Conservation (phyloP, 768 basidiomycete genomes). For the Trametopsis cervina region DNA sequence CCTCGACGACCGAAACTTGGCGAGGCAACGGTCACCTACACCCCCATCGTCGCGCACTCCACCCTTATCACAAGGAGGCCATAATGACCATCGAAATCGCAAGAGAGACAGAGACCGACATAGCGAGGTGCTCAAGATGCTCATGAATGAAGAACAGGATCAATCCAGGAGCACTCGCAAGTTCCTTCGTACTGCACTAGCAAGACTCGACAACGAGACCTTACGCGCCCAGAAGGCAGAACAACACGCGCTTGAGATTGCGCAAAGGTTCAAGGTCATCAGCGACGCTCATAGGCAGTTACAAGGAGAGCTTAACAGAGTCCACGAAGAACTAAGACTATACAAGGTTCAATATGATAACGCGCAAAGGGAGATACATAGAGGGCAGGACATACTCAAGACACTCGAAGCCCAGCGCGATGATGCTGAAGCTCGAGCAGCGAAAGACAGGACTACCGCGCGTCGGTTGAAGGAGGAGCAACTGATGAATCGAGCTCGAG, state of each 20-base stretch:
- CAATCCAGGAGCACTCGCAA: conserved; percentile 20
- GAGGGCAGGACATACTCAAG: conserved; percentile 36
- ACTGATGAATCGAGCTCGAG: conserved; percentile 32
- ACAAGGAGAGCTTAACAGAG: conserved; percentile 31
- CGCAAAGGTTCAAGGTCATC: conserved; percentile 32
- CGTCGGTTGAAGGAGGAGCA: conserved; percentile 37
- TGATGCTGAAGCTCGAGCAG: conserved; percentile 39
- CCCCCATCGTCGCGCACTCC: conserved; percentile 3
- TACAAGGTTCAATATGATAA: conserved; percentile 40
- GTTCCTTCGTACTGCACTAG: conserved; percentile 22
- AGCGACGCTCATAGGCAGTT: conserved; percentile 33
- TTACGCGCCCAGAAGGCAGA: conserved; percentile 38
- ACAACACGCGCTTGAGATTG: conserved; percentile 39
- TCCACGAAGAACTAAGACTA: conserved; percentile 35
- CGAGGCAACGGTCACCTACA: background rate
- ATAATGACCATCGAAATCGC: conserved; percentile 7
- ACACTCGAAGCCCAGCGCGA: conserved; percentile 35
- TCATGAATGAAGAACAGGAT: conserved; percentile 19
- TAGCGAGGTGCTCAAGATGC: conserved; percentile 17
- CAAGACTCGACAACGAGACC: conserved; percentile 33
- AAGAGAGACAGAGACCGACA: conserved; percentile 15
- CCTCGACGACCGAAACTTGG: background rate
- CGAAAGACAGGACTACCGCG: conserved; percentile 37
- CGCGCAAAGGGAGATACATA: conserved; percentile 37
- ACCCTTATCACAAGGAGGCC: conserved; percentile 1